These are phyloP conservation scores for Periconia digitata DNA, from an alignment of 2,329 filamentous ascomycete genomes.

Conservation along the genomic window DNA sequence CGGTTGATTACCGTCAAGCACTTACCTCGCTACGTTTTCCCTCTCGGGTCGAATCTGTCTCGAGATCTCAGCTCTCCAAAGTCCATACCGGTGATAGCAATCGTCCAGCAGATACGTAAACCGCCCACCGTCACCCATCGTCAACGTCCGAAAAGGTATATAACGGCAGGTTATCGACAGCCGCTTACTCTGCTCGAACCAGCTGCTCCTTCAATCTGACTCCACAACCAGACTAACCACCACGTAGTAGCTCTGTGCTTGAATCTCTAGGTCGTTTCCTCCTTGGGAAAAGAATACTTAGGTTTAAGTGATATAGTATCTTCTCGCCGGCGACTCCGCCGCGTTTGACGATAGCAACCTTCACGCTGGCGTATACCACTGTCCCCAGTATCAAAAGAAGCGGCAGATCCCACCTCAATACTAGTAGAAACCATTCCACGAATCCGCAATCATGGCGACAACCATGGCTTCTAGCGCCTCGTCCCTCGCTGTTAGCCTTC, in stretches of 20 bases:
- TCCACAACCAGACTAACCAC: constrained; percentile 36
- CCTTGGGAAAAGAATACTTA: constrained; percentile 19
- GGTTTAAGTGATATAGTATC: constrained; percentile 37
- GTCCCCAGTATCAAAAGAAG: constrained; percentile 47
- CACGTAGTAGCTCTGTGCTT: constrained; percentile 35
- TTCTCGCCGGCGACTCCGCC: constrained; percentile 23
- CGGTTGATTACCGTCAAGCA: constrained; percentile 59
- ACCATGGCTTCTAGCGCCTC: constrained; percentile 26
- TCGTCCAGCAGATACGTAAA: constrained; percentile 48
- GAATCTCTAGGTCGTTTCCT: constrained; percentile 30
- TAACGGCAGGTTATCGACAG: constrained; percentile 32
- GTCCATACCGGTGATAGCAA: constrained; percentile 57
- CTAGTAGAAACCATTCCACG: constrained; percentile 41
- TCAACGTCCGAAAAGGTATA: constrained; percentile 38
- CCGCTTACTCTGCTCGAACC: constrained; percentile 33
- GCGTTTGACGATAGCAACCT: constrained; percentile 24
- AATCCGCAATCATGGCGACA: constrained; percentile 52
- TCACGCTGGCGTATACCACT: constrained; percentile 46
- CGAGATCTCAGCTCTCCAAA: constrained; percentile 59
- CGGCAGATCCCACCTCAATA: constrained; percentile 52
- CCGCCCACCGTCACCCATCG: constrained; percentile 8
- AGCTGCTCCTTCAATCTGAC: constrained; percentile 15
- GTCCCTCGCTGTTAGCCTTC: constrained; percentile 31
- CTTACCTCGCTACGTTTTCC: constrained; percentile 58
- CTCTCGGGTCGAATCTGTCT: constrained; percentile 58